Evolutionary conservation across 306 rosid genomes (phyloP), one percentile per base, ranked within the genome.

Genomic region (Cicer yamashitae): DNA sequence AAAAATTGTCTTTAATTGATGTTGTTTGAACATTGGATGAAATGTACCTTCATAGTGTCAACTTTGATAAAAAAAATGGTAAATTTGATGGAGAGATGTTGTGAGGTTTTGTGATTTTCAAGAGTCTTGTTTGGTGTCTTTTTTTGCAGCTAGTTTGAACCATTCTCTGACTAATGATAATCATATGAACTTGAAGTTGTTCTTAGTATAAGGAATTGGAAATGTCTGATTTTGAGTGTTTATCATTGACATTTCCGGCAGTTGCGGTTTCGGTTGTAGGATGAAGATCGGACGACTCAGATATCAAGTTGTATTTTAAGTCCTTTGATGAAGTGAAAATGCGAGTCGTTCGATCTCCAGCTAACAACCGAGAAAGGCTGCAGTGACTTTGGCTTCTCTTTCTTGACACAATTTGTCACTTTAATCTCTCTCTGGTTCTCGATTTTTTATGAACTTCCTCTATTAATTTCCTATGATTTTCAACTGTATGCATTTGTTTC

Each of bases 11-110:
- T 59, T 44, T 40, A 53, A 80, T 78, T 15, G 83, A 38, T 46
- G 43, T 20, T 78, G 70, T 40, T 60, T 77, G 45, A 77, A 57
- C 69, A 61, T 74, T 64, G 45, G 68, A 74, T 56, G 75, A 56
- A 79, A 73, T 73, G 74, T 73, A 56, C 39, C 74, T 72, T 64
- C 63, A 8, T 73, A 7, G 71, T 62, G 38, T 68, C 17, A 58
- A 44, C 7, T 22, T 67, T 39, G 20, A n/a, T 41, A 38, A 13
- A 53, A 25, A 34, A 34, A 13, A 34, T 41, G 45, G 70, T 22
- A 8, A 74, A 38, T 52, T 62, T 75, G 39, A 48, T 62, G 66
- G 81, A 10, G 68, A 61, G 46, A 43, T 60, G 53, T 57, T 25
- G 41, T 70, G 75, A 3, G 58, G 41, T 14, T 73, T 53, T 70